These are phyloP conservation scores for Termitomyces bulborhizus DNA, from an alignment of 768 basidiomycete species.

Conservation along the genomic window DNA sequence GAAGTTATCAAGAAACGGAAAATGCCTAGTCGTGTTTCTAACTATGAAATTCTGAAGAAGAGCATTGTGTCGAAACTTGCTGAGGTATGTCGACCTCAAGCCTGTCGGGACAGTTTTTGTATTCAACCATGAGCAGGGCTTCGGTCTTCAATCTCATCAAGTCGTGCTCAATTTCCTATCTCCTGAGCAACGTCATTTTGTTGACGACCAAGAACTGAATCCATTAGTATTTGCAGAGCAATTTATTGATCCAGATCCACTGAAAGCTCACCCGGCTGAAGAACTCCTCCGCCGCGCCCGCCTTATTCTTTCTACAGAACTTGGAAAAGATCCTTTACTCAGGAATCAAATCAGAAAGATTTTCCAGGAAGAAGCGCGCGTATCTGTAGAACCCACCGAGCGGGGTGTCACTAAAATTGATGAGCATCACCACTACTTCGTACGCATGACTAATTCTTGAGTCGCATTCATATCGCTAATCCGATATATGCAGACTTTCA, in stretches of 20 bases:
- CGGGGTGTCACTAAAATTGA: constrained; percentile 74
- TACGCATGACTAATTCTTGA: constrained; percentile 25
- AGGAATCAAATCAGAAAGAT: constrained; percentile 68
- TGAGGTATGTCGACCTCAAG: constrained; percentile 45
- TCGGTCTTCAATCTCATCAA: constrained; percentile 76
- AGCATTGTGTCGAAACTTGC: constrained; percentile 73
- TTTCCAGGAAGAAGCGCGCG: constrained; percentile 68
- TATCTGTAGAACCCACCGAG: constrained; percentile 85
- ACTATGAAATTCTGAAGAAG: constrained; percentile 80
- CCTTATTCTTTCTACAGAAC: constrained; percentile 82
- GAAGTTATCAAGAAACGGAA: constrained; percentile 59
- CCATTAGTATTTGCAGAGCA: constrained; percentile 84
- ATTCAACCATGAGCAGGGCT: constrained; percentile 47
- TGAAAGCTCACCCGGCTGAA: constrained; percentile 51
- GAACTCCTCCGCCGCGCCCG: constrained; percentile 70
- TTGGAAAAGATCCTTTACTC: constrained; percentile 89
- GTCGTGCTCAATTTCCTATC: constrained; percentile 80
- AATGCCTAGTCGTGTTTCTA: constrained; percentile 76
- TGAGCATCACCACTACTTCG: constrained; percentile 66
- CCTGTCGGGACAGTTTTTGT: neutral
- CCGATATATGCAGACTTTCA: constrained; percentile 67
- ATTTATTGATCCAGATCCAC: constrained; percentile 66
- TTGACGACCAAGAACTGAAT: constrained; percentile 76
- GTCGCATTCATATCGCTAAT: neutral
- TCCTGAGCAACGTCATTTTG: constrained; percentile 50